Conservation (phyloP, 768 basidiomycete genomes). For the Exidia glandulosa region DNA sequence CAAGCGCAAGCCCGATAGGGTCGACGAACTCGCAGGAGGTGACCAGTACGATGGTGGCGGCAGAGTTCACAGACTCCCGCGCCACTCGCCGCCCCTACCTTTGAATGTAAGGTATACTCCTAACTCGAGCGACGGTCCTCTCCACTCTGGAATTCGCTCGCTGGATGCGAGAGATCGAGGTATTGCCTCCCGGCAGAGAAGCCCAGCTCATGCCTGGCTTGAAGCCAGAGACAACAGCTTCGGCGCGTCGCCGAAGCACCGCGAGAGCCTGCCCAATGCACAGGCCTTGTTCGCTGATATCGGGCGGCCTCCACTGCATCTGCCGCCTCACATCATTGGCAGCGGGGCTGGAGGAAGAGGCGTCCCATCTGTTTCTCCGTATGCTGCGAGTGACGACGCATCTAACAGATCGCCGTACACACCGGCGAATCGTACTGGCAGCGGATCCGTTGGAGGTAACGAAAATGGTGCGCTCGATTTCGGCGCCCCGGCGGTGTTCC, state of each 20-base stretch:
- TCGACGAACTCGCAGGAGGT: background rate
- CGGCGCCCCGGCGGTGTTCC: background rate
- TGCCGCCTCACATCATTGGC: background rate
- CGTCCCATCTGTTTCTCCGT: background rate
- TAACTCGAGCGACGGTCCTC: background rate
- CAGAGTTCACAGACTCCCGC: background rate
- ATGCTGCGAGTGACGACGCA: background rate
- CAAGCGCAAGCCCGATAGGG: background rate
- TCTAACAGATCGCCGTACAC: background rate
- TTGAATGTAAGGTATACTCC: background rate
- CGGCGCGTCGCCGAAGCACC: background rate
- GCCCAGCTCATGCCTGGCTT: background rate
- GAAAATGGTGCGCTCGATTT: background rate
- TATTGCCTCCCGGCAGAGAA: background rate
- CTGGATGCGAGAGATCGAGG: background rate
- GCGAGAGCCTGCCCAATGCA: background rate
- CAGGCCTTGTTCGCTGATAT: background rate
- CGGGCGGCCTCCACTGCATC: background rate
- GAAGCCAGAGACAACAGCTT: background rate
- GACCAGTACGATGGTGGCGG: background rate
- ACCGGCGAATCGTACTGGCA: background rate
- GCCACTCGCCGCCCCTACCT: background rate
- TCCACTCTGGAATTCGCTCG: background rate
- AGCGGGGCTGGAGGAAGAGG: background rate
- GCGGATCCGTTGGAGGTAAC: background rate